These are phyloP conservation scores for Colletotrichum orchidophilum DNA, from an alignment of 2,329 filamentous ascomycete genomes.

Conservation along the genomic window DNA sequence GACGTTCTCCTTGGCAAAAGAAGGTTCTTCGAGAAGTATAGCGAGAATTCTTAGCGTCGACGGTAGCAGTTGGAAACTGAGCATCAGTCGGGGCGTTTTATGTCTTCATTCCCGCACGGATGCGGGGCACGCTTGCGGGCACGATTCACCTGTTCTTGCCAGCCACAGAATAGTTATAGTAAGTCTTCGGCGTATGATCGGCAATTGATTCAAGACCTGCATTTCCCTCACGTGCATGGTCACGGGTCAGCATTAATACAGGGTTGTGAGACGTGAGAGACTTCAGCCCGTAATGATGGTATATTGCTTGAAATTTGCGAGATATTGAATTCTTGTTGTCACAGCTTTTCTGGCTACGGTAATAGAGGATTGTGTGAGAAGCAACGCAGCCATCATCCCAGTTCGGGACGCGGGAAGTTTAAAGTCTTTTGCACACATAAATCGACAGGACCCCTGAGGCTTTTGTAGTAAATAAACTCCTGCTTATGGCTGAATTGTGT, in stretches of 20 bases:
- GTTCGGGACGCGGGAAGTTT: no score
- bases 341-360: no score
- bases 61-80: background rate
- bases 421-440: no score
- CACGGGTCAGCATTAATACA: background rate
- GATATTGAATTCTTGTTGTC: background rate
- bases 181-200: background rate
- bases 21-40: slow-evolving; percentile 1
- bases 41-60: background rate
- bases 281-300: background rate
- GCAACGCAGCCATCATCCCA: no score
- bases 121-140: slow-evolving; percentile 15
- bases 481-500: no score
- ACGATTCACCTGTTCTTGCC: slow-evolving; percentile 10
- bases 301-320: background rate
- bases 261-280: no score
- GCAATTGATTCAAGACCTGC: background rate
- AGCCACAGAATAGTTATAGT: background rate
- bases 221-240: background rate
- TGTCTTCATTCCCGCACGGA: background rate
- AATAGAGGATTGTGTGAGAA: no score
- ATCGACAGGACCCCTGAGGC: no score
- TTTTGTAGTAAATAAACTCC: no score
- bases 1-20: background rate
- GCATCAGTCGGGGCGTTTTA: background rate